Percentiles rank a stretch among this genome's conserved stretches.
Evolutionary conservation across 768 basidiomycete species (phyloP).

Genomic region (Rhodotorula sphaerocarpa): DNA sequence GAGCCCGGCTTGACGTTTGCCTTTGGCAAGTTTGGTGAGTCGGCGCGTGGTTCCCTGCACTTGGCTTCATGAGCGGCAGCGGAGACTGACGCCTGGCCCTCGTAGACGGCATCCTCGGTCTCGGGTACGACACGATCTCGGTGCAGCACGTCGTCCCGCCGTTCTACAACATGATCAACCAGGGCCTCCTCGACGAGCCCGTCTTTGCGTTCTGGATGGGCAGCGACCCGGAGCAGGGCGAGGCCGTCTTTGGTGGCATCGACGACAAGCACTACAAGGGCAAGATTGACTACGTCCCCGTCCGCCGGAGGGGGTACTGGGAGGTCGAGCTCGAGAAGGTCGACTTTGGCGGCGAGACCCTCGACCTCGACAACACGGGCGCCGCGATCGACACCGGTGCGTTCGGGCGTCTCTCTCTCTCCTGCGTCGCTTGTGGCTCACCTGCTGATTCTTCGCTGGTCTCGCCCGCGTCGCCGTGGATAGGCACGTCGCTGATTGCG

Average conservation of each 20-base stretch:
- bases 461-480: too few species aligned
- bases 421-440: slow-evolving; percentile 35
- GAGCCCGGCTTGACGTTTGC: slow-evolving; percentile 97
- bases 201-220: slow-evolving; percentile 95
- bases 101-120: slow-evolving; percentile 84
- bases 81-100: slow-evolving; percentile 50
- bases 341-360: slow-evolving; percentile 70
- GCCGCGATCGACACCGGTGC: slow-evolving; percentile 44
- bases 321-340: slow-evolving; percentile 78
- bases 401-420: background rate
- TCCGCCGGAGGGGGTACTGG: slow-evolving; percentile 76
- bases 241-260: slow-evolving; percentile 84
- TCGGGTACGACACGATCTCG: slow-evolving; percentile 88
- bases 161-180: slow-evolving; percentile 84
- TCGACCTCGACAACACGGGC: slow-evolving; percentile 78
- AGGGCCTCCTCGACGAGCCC: slow-evolving; percentile 68
- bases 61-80: background rate
- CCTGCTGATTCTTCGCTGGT: too few species aligned
- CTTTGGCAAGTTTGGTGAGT: slow-evolving; percentile 59
- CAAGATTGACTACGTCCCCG: slow-evolving; percentile 72
- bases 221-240: slow-evolving; percentile 53
- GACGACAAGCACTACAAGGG: slow-evolving; percentile 70
- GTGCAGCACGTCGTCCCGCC: slow-evolving; percentile 89
- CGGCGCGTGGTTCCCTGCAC: background rate
- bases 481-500: slow-evolving; percentile 84